Evolutionary conservation across 148 eudicot genomes (phyloP).

Genomic region (Chenopodium album): DNA sequence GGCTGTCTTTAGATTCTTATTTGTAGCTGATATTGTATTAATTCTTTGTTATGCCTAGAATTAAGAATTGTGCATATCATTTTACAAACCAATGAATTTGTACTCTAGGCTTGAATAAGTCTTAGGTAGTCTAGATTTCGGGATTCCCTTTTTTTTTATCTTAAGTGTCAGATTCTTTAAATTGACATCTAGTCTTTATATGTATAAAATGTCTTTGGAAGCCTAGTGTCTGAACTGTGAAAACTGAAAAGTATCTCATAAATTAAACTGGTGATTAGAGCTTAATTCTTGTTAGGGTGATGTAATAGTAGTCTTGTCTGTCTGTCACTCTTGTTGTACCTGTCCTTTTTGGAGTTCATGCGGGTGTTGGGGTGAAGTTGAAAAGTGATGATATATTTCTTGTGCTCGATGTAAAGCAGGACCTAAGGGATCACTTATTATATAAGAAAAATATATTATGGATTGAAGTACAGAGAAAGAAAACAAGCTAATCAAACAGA

Average conservation of each 20-base stretch:
- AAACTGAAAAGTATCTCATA: not conserved
- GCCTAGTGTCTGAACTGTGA: not conserved
- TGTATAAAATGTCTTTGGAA: not conserved
- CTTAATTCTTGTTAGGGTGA: not conserved
- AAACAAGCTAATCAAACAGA: no score
- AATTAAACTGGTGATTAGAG: not conserved
- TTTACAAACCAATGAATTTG: not conserved
- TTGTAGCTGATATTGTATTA: no score
- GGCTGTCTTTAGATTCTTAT: no score
- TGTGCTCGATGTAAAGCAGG: not conserved
- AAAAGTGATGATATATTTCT: not conserved
- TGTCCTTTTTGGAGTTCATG: not conserved
- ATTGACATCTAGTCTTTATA: not conserved
- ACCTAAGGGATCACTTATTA: no score
- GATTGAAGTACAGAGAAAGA: no score
- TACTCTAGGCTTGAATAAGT: not conserved
- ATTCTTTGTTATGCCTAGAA: no score
- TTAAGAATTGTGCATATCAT: no score
- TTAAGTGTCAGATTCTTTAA: not conserved
- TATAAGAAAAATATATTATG: no score
- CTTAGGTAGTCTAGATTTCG: not conserved
- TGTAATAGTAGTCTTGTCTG: not conserved
- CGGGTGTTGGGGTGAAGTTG: not conserved
- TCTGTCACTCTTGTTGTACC: not conserved
- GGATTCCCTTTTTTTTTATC: not conserved